A percentile compares a stretch with the other conserved stretches of the same genome.
These are phyloP conservation scores for Oryza meridionalis DNA, from an alignment of 176 grass and related monocot species.

Conservation along the genomic window DNA sequence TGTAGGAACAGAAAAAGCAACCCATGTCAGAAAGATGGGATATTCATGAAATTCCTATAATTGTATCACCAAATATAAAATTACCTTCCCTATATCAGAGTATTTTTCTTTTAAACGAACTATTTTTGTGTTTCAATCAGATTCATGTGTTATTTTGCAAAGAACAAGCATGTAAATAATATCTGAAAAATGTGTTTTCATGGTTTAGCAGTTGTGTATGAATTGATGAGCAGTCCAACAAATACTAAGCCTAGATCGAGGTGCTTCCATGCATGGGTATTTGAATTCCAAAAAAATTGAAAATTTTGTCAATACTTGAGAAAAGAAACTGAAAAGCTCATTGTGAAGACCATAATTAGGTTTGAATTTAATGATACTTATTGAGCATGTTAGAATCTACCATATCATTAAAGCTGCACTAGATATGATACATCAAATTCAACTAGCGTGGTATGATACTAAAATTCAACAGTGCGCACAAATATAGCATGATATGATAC, in stretches of 20 bases:
- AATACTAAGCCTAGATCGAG: background rate
- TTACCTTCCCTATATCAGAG: background rate
- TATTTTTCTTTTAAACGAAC: background rate
- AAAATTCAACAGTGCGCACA: too few species aligned
- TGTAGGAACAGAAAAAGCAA: conserved; percentile 30
- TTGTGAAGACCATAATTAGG: background rate
- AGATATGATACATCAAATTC: too few species aligned
- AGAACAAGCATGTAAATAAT: background rate
- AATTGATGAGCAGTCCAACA: background rate
- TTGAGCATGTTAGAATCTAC: background rate
- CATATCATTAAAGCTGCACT: background rate
- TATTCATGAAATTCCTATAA: background rate
- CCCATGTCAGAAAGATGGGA: conserved; percentile 1
- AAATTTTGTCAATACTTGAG: background rate
- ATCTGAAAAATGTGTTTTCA: too few species aligned
- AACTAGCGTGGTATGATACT: too few species aligned
- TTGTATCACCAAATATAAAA: background rate
- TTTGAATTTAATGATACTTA: background rate
- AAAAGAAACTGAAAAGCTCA: conserved; percentile 10
- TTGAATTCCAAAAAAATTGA: background rate
- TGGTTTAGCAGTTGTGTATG: too few species aligned
- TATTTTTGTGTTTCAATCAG: background rate
- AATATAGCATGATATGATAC: too few species aligned
- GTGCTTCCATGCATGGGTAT: background rate
- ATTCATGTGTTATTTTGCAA: background rate